Evolutionary conservation across 129 eudicot species (phyloP).

Genomic region (Oenanthe sinensis): DNA sequence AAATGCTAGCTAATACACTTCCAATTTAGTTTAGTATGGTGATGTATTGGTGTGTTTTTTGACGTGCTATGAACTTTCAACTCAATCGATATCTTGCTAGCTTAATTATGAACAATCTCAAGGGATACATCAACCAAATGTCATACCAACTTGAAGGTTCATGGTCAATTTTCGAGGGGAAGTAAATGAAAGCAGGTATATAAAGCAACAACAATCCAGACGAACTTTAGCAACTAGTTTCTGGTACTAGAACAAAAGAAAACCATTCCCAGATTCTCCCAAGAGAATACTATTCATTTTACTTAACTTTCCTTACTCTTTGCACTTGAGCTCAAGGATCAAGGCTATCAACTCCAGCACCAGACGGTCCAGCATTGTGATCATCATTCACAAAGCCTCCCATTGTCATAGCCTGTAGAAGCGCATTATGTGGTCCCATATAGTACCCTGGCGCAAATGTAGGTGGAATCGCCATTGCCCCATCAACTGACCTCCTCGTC

Average conservation of each 20-base stretch:
- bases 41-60: background rate
- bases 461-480: slow-evolving; percentile 22
- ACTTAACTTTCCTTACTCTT: slow-evolving; percentile 11
- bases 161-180: background rate
- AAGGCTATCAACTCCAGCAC: slow-evolving; percentile 30
- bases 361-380: slow-evolving; percentile 36
- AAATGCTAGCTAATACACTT: background rate
- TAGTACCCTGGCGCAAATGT: slow-evolving; percentile 34
- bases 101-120: background rate
- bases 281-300: background rate
- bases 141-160: background rate
- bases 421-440: slow-evolving; percentile 39
- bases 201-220: background rate
- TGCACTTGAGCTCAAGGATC: slow-evolving; percentile 38
- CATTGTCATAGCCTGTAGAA: slow-evolving; percentile 39
- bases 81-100: background rate
- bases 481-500: slow-evolving; percentile 39
- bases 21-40: background rate
- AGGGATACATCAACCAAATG: background rate
- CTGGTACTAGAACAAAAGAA: background rate
- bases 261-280: background rate
- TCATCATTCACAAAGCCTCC: slow-evolving; percentile 47
- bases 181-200: background rate
- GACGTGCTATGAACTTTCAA: background rate
- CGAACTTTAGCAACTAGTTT: background rate